Evolutionary conservation across 2,329 filamentous ascomycete genomes (phyloP), one percentile per base, ranked within the genome.

Genomic region (Chalaropsis ovoidea): DNA sequence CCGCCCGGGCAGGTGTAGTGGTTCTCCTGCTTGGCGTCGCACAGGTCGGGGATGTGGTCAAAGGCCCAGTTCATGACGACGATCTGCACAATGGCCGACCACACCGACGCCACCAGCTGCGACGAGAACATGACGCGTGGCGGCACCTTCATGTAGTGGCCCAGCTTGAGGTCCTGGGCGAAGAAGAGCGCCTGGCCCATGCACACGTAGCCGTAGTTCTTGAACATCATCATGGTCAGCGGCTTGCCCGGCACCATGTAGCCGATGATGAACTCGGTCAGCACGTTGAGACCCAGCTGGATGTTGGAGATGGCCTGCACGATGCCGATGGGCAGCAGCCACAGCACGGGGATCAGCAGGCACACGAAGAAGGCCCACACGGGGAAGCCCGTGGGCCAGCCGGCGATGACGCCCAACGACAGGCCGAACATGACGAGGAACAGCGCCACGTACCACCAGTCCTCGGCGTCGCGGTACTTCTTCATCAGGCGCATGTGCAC

Each of bases 201-300:
- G 74, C 79, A 83, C 65, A 88, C 82, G 72, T 87, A 88, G 62
- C 85, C 84, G 70, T 86, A 89, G 68, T 85, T 87, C 75, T 89
- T 89, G 77, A 89, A 89, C 76, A 89, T 81, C 86, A 90, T 90
- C 80, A 89, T 86, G 61, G 86, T 86, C 68, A 89, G 78, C 1
- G 87, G 86, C 2, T 80, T 80, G 31, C 87, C 87, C 0, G 86
- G 86, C 62, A 87, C 81, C 79, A 89, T 86, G 73, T 89, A 89
- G 5, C 87, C 87, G 68, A 87, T 81, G 67, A 90, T 80, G 70
- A 86, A 88, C 72, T 89, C 86, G n/a, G 86, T 87, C 67, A 89
- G 75, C 19, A 90, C 85, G 69, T 88, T 88, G 24, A 89, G 77
- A 3, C 85, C 85, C 3, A 88, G 77, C 71, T 85, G 82, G 63